A percentile compares a stretch with the other conserved stretches of the same genome.
Evolutionary conservation across 768 basidiomycete species (phyloP).

Genomic region (Pleurotus platypus): DNA sequence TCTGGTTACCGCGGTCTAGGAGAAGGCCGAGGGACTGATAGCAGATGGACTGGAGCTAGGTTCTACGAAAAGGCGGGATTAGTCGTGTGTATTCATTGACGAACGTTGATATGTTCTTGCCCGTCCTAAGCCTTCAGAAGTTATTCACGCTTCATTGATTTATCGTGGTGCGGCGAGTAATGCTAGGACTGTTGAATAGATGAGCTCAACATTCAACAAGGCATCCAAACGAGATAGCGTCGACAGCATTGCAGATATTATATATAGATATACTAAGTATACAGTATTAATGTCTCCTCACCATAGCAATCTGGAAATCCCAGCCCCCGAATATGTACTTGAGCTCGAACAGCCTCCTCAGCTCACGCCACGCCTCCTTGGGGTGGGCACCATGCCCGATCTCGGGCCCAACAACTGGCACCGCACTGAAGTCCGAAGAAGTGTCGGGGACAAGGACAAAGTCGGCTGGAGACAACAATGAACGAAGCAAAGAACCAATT

Average conservation of each 20-base stretch:
- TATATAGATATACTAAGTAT: not conserved
- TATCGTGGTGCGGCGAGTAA: not conserved
- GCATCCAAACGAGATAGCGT: not conserved
- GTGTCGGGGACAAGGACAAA: constrained; percentile 73
- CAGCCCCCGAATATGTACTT: constrained; percentile 81
- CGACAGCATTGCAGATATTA: not conserved
- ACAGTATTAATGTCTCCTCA: constrained; percentile 56
- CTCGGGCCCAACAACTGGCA: constrained; percentile 37
- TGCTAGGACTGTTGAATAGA: too few relatives aligned
- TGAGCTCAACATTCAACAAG: not conserved
- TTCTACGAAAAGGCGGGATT: constrained; percentile 37
- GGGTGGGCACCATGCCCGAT: not conserved
- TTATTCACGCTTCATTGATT: not conserved
- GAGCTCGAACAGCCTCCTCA: constrained; percentile 75
- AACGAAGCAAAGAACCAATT: constrained; percentile 86
- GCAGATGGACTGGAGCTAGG: constrained; percentile 61
- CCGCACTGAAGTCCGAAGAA: constrained; percentile 44
- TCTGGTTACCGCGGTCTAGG: constrained; percentile 49
- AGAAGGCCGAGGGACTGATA: constrained; percentile 55
- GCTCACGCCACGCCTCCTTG: constrained; percentile 70
- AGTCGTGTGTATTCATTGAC: constrained; percentile 6
- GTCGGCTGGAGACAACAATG: constrained; percentile 85
- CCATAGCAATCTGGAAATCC: constrained; percentile 86
- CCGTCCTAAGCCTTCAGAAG: not conserved
- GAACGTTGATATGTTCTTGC: too few relatives aligned